phyloP scores from a whole-genome alignment of 176 grass and related monocot species.

The Secale cereale region DNA sequence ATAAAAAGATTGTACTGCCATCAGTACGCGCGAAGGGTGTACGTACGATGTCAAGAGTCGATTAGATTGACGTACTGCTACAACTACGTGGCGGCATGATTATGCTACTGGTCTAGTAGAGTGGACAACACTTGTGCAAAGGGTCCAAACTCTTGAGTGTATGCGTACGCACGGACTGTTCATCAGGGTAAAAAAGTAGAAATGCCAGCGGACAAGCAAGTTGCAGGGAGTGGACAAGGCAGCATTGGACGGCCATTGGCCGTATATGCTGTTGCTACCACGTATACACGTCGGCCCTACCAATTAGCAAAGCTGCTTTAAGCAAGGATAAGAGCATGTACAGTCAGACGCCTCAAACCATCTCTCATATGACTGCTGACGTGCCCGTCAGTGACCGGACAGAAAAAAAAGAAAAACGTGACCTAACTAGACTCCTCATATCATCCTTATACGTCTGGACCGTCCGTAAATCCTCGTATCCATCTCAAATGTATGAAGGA shows the following conservation, averaged over 20 bases:
- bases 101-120: not conserved
- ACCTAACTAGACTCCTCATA: too few species aligned
- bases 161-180: not conserved
- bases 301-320: not conserved
- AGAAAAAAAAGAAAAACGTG: too few species aligned
- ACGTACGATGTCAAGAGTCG: not conserved
- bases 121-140: not conserved
- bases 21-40: not conserved
- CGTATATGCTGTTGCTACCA: not conserved
- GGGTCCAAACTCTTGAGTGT: not conserved
- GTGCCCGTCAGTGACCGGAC: too few species aligned
- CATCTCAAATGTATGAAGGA: too few species aligned
- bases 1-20: not conserved
- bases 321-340: conserved; percentile 6
- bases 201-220: not conserved
- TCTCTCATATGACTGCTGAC: too few species aligned
- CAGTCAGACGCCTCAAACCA: too few species aligned
- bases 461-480: too few species aligned
- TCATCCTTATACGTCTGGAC: too few species aligned
- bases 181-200: conserved; percentile 13
- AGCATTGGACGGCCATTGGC: not conserved
- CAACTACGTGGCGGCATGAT: not conserved
- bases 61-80: not conserved
- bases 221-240: conserved; percentile 14
- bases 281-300: conserved; percentile 5